Conservation (phyloP, 805 yeast species). For the Candida nitratophila region DNA sequence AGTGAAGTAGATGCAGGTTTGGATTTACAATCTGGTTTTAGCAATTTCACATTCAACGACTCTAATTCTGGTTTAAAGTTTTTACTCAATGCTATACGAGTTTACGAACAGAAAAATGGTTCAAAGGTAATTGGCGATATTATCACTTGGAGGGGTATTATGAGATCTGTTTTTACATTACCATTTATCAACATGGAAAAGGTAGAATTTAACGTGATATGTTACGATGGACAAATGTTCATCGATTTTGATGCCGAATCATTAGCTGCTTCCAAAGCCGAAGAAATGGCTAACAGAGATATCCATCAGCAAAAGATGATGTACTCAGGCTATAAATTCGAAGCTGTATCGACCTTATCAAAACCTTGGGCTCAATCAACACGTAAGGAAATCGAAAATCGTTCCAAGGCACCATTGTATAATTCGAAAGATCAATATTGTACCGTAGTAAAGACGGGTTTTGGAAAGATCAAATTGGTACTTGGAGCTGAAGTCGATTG, state of each 20-base stretch:
- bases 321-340: conserved; percentile 82
- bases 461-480: conserved; percentile 61
- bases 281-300: conserved; percentile 22
- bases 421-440: conserved; percentile 72
- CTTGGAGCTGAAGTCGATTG: conserved; percentile 93
- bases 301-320: conserved; percentile 33
- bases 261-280: conserved; percentile 22
- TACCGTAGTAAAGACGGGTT: conserved; percentile 77
- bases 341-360: conserved; percentile 64
- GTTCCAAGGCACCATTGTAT: conserved; percentile 48
- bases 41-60: conserved; percentile 49
- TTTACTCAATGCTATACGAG: conserved; percentile 46
- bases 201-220: conserved; percentile 54
- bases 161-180: conserved; percentile 64
- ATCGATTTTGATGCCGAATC: conserved; percentile 35
- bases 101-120: conserved; percentile 41
- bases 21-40: conserved; percentile 61
- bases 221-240: conserved; percentile 71
- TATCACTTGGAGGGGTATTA: conserved; percentile 78
- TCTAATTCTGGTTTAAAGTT: conserved; percentile 55
- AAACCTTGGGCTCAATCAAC: conserved; percentile 69
- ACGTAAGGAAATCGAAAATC: conserved; percentile 58
- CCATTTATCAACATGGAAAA: conserved; percentile 54
- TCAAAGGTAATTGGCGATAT: conserved; percentile 54
- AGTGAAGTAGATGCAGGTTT: conserved; percentile 45